phyloP scores from a whole-genome alignment of 2,329 filamentous ascomycete genomes.

The Exserohilum turcica region DNA sequence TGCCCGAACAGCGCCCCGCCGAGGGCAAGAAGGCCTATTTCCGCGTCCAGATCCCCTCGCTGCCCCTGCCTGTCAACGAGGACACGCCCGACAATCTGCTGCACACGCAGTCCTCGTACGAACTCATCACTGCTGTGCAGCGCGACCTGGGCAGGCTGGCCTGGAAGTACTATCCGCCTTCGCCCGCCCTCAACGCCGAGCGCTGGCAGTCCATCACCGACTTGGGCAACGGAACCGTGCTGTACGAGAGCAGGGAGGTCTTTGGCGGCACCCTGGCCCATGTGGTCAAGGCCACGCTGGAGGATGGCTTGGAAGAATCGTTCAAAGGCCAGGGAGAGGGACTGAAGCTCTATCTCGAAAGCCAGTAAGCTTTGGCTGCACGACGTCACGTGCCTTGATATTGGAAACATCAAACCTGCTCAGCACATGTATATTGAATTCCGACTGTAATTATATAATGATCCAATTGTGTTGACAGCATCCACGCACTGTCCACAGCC shows the following conservation, averaged over 20 bases:
- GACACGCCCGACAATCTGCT: conserved; percentile 33
- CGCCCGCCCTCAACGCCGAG: conserved; percentile 19
- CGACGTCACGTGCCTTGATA: background rate
- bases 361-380: background rate
- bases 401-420: background rate
- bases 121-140: conserved; percentile 40
- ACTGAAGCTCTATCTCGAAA: conserved; percentile 28
- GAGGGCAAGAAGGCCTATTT: conserved; percentile 31
- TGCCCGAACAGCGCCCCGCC: conserved; percentile 32
- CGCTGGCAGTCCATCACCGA: conserved; percentile 39
- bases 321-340: conserved; percentile 39
- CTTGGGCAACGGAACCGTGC: conserved; percentile 26
- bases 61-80: conserved; percentile 34
- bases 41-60: conserved; percentile 37
- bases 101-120: conserved; percentile 31
- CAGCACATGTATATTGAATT: too few species aligned
- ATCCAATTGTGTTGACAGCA: too few species aligned
- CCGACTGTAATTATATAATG: too few species aligned
- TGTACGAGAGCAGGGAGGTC: conserved; percentile 42
- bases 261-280: conserved; percentile 27
- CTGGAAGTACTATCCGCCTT: conserved; percentile 27
- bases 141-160: conserved; percentile 30
- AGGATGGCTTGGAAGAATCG: conserved; percentile 25
- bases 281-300: conserved; percentile 18
- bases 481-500: too few species aligned